These are phyloP conservation scores for Phaeosphaeria sp. DNA, from an alignment of 2,329 filamentous ascomycete genomes.

Conservation along the genomic window DNA sequence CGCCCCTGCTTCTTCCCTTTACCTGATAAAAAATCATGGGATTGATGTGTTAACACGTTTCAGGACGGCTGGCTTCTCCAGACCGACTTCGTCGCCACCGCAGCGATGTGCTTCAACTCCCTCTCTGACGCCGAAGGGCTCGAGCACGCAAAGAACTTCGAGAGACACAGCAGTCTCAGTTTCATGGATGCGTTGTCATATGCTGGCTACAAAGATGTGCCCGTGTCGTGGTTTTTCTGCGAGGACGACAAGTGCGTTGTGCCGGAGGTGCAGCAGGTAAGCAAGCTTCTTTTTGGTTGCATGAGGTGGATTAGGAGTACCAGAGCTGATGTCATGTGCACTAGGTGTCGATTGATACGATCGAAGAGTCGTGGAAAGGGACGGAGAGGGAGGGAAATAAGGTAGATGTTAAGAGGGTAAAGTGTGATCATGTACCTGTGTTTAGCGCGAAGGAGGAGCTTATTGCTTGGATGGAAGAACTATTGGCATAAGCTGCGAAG, in stretches of 20 bases:
- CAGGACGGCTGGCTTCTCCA: slow-evolving; percentile 25
- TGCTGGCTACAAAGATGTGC: slow-evolving; percentile 50
- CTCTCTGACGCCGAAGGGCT: slow-evolving; percentile 19
- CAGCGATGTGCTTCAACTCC: slow-evolving; percentile 21
- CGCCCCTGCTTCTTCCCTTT: no score
- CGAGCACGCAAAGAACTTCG: slow-evolving; percentile 19
- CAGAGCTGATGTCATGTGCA: not conserved
- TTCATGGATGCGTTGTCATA: slow-evolving; percentile 48
- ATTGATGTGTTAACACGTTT: not conserved
- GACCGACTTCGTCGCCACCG: slow-evolving; percentile 6
- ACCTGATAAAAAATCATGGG: not conserved
- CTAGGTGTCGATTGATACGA: slow-evolving; percentile 33
- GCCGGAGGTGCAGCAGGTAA: slow-evolving; percentile 36
- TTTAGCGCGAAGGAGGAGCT: slow-evolving; percentile 32
- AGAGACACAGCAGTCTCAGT: slow-evolving; percentile 42
- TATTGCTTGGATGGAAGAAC: slow-evolving; percentile 30
- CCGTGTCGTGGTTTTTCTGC: slow-evolving; percentile 51
- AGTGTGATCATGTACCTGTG: slow-evolving; percentile 45
- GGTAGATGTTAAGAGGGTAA: slow-evolving; percentile 49
- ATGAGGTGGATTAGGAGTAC: not conserved
- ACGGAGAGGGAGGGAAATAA: slow-evolving; percentile 40
- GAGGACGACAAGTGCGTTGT: slow-evolving; percentile 46
- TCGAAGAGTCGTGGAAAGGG: slow-evolving; percentile 40
- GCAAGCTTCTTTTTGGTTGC: not conserved
- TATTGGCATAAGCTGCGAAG: slow-evolving; percentile 7